These are phyloP conservation scores for Aspergillus affinis DNA, from an alignment of 495 filamentous ascomycete genomes.

Conservation along the genomic window DNA sequence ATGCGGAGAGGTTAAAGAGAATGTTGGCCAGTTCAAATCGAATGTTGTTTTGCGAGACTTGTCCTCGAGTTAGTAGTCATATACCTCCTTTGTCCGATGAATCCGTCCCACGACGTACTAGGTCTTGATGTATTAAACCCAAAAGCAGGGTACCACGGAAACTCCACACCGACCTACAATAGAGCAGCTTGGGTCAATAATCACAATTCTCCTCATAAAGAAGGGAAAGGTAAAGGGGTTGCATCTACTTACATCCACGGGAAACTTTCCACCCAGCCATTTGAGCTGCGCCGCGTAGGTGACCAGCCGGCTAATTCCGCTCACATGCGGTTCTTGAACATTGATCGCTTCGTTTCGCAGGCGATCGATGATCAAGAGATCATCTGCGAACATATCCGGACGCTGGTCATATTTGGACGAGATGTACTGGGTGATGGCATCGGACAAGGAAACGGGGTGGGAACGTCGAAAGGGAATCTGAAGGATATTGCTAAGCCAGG, in stretches of 20 bases:
- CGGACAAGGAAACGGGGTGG: slow-evolving; percentile 69
- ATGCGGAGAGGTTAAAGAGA: slow-evolving; percentile 85
- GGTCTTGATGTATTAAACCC: slow-evolving; percentile 84
- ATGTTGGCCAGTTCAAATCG: slow-evolving; percentile 94
- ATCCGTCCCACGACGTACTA: slow-evolving; percentile 35
- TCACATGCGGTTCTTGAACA: slow-evolving; percentile 85
- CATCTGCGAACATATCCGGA: slow-evolving; percentile 92
- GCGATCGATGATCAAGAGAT: slow-evolving; percentile 83
- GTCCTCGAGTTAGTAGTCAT: neutral
- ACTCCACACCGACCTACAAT: slow-evolving; percentile 90
- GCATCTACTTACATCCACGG: slow-evolving; percentile 72
- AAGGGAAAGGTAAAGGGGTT: neutral
- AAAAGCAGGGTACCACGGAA: slow-evolving; percentile 90
- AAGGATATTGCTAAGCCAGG: slow-evolving; percentile 46
- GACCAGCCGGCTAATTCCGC: slow-evolving; percentile 82
- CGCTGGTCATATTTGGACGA: slow-evolving; percentile 99
- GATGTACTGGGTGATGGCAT: slow-evolving; percentile 92
- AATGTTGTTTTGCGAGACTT: slow-evolving; percentile 81
- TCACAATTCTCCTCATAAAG: slow-evolving; percentile 3
- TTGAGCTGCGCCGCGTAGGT: slow-evolving; percentile 89
- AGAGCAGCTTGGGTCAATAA: slow-evolving; percentile 3
- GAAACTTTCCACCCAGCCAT: slow-evolving; percentile 94
- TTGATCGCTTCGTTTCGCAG: slow-evolving; percentile 80
- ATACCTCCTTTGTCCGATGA: neutral
- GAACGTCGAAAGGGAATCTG: slow-evolving; percentile 87